A percentile compares a stretch with the other conserved stretches of the same genome.
phyloP scores from a whole-genome alignment of 2,329 filamentous ascomycete genomes.

The Achaetomium macrosporum region DNA sequence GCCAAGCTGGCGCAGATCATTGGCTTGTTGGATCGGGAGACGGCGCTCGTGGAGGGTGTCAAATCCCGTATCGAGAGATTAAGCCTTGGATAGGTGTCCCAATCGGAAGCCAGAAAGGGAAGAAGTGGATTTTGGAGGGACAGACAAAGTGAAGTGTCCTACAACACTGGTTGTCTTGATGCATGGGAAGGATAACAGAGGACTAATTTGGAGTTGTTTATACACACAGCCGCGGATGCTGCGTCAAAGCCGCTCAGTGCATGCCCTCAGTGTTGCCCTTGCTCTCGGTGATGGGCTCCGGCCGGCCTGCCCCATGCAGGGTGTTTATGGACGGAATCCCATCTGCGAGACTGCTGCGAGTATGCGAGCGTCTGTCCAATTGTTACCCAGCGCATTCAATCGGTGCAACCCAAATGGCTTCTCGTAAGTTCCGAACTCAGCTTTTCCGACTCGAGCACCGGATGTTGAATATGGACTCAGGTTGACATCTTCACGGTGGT shows the following conservation, averaged over 20 bases:
- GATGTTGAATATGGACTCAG: too few species aligned
- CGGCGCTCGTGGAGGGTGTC: constrained; percentile 61
- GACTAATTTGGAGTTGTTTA: constrained; percentile 23
- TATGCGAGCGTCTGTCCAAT: background rate
- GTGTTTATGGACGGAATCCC: background rate
- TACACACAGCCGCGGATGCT: background rate
- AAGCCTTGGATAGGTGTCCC: constrained; percentile 27
- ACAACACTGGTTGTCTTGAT: constrained; percentile 4
- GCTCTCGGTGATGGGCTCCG: background rate
- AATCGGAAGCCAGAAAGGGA: background rate
- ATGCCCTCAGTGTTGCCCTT: background rate
- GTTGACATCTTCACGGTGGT: background rate
- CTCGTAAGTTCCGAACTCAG: too few species aligned
- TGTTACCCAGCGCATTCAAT: too few species aligned
- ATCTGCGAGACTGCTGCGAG: background rate
- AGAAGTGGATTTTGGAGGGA: background rate
- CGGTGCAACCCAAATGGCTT: too few species aligned
- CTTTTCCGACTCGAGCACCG: background rate
- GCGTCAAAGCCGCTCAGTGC: constrained; percentile 1
- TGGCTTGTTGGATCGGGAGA: constrained; percentile 58
- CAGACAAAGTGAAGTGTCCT: constrained; percentile 3
- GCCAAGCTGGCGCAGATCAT: constrained; percentile 60
- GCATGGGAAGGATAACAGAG: background rate
- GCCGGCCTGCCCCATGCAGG: background rate
- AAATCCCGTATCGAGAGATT: constrained; percentile 57